Evolutionary conservation across 129 eudicot species (phyloP).

Genomic region (Escallonia rubra): DNA sequence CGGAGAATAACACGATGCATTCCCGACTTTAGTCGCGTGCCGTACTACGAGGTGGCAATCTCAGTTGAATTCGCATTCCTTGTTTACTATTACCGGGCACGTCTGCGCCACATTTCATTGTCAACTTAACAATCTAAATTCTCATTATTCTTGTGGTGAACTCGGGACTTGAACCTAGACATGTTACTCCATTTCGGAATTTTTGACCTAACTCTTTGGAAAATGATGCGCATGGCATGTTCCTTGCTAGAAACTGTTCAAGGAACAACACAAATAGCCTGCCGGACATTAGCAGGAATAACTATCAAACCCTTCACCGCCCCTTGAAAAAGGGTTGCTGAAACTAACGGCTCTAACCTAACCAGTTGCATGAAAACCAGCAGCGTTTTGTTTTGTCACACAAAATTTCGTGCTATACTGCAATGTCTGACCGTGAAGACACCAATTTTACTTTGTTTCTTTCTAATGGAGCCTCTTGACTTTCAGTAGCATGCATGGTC

Average conservation of each 20-base stretch:
- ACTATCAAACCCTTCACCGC: background rate
- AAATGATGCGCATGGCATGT: background rate
- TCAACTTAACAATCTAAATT: no score
- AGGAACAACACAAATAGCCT: background rate
- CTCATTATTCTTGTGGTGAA: no score
- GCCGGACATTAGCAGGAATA: background rate
- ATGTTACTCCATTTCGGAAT: no score
- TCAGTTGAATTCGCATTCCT: no score
- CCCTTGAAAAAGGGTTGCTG: background rate
- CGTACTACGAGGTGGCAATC: no score
- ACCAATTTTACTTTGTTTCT: background rate
- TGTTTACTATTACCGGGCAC: no score
- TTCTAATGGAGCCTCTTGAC: background rate
- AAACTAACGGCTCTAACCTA: background rate
- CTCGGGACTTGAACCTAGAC: no score
- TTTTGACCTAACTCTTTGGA: no score
- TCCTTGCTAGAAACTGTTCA: background rate
- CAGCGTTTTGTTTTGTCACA: background rate
- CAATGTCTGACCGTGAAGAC: background rate
- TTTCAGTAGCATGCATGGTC: background rate
- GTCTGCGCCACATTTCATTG: no score
- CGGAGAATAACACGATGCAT: no score
- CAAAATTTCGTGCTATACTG: background rate
- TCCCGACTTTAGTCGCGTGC: no score
- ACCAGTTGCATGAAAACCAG: slow-evolving; percentile 6